These are phyloP conservation scores for Metahyphopichia silvanorum DNA, from an alignment of 805 yeast species.

Conservation along the genomic window DNA sequence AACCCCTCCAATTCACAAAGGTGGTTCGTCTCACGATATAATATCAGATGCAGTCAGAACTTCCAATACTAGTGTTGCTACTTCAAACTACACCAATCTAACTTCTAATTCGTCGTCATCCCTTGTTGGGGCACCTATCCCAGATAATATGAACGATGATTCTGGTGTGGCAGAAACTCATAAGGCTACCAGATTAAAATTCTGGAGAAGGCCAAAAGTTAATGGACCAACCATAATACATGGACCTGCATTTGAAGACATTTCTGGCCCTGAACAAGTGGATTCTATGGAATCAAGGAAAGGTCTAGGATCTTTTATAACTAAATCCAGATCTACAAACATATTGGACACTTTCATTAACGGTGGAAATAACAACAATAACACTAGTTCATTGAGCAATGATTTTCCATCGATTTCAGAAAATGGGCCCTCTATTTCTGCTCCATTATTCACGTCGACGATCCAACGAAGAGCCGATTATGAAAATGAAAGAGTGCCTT, in stretches of 20 bases:
- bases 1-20: not conserved
- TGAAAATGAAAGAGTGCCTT: constrained; percentile 67
- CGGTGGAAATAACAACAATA: constrained; percentile 7
- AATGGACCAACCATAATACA: constrained; percentile 2
- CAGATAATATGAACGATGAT: constrained; percentile 7
- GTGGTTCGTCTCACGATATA: constrained; percentile 1
- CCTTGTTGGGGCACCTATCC: constrained; percentile 4
- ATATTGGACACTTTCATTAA: constrained; percentile 36
- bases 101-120: constrained; percentile 16
- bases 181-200: constrained; percentile 40
- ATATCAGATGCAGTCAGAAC: constrained; percentile 2
- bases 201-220: constrained; percentile 42
- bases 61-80: constrained; percentile 1
- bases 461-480: constrained; percentile 58
- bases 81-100: constrained; percentile 3
- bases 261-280: not conserved
- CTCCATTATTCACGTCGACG: constrained; percentile 46
- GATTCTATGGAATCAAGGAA: constrained; percentile 6
- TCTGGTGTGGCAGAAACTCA: constrained; percentile 29
- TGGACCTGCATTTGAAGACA: constrained; percentile 1
- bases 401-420: not conserved
- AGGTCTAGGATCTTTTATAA: constrained; percentile 17
- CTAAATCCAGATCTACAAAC: constrained; percentile 48
- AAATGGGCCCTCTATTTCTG: constrained; percentile 7
- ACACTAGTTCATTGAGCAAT: constrained; percentile 1